Conservation (phyloP, 1,139 yeast genomes). For the Pichia sp. region DNA sequence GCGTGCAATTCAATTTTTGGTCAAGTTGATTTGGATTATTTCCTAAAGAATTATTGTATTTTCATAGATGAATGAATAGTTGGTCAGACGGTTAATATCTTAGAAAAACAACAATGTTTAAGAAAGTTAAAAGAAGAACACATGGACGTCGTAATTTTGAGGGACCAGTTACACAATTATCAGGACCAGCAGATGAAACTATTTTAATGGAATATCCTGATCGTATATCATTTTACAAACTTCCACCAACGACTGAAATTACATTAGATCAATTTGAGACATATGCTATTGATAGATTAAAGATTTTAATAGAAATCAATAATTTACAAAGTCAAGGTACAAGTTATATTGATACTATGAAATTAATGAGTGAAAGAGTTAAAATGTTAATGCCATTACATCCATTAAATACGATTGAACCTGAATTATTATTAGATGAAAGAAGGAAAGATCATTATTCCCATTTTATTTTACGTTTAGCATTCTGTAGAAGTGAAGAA, state of each 20-base stretch:
- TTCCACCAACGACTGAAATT: slow-evolving; percentile 77
- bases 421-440: slow-evolving; percentile 36
- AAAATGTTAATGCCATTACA: slow-evolving; percentile 59
- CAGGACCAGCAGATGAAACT: slow-evolving; percentile 11
- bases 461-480: slow-evolving; percentile 79
- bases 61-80: no score
- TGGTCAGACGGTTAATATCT: neutral
- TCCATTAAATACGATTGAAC: slow-evolving; percentile 27
- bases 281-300: slow-evolving; percentile 92
- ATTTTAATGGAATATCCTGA: slow-evolving; percentile 33
- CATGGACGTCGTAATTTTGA: slow-evolving; percentile 71
- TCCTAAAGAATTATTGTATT: no score
- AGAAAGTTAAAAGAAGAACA: slow-evolving; percentile 69
- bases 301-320: slow-evolving; percentile 79
- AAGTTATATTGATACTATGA: slow-evolving; percentile 57
- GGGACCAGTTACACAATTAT: slow-evolving; percentile 13
- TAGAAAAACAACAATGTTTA: slow-evolving; percentile 43
- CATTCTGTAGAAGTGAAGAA: slow-evolving; percentile 88
- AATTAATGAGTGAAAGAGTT: slow-evolving; percentile 57
- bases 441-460: slow-evolving; percentile 87
- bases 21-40: no score
- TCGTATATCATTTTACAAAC: slow-evolving; percentile 60
- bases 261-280: slow-evolving; percentile 86
- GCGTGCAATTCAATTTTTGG: neutral
- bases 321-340: slow-evolving; percentile 64